phyloP scores from a whole-genome alignment of 768 basidiomycete species.

The Agaricus subrufescens region DNA sequence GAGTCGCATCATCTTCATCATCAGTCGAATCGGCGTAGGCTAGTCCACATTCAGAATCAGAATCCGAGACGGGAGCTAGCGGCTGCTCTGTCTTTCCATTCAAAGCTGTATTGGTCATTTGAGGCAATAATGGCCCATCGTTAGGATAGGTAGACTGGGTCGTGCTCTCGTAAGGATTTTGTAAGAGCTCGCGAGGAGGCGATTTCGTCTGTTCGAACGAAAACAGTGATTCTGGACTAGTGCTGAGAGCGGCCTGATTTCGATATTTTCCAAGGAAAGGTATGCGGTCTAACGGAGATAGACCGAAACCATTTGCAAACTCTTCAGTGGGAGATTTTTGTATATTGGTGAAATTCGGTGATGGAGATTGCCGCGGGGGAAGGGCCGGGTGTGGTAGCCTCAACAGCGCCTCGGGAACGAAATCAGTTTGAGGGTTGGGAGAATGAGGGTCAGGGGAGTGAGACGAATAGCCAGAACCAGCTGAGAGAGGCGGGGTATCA shows the following conservation, averaged over 20 bases:
- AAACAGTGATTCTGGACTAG: constrained; percentile 4
- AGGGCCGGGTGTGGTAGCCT: constrained; percentile 19
- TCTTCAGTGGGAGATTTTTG: constrained; percentile 9
- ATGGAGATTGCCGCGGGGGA: constrained; percentile 15
- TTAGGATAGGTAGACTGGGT: constrained; percentile 4
- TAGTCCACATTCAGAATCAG: constrained; percentile 40
- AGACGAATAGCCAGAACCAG: constrained; percentile 40
- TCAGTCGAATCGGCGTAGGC: constrained; percentile 49
- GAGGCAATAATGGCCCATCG: constrained; percentile 5
- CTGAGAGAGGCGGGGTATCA: constrained; percentile 42
- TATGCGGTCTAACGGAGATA: constrained; percentile 21
- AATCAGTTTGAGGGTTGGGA: constrained; percentile 32
- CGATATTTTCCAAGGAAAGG: constrained; percentile 59
- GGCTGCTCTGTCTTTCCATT: constrained; percentile 10
- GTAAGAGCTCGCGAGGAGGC: neutral
- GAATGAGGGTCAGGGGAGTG: constrained; percentile 39
- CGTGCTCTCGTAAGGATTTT: neutral
- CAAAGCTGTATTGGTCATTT: constrained; percentile 11
- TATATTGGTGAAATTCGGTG: constrained; percentile 11
- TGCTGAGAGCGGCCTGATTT: constrained; percentile 24
- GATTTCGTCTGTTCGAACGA: constrained; percentile 1
- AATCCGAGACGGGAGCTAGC: constrained; percentile 32
- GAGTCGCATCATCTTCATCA: constrained; percentile 26
- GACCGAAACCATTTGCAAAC: constrained; percentile 5
- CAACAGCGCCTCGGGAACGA: constrained; percentile 14